phyloP scores from a whole-genome alignment of 257 asterid genomes.

The Nicotiana obtusifolia region DNA sequence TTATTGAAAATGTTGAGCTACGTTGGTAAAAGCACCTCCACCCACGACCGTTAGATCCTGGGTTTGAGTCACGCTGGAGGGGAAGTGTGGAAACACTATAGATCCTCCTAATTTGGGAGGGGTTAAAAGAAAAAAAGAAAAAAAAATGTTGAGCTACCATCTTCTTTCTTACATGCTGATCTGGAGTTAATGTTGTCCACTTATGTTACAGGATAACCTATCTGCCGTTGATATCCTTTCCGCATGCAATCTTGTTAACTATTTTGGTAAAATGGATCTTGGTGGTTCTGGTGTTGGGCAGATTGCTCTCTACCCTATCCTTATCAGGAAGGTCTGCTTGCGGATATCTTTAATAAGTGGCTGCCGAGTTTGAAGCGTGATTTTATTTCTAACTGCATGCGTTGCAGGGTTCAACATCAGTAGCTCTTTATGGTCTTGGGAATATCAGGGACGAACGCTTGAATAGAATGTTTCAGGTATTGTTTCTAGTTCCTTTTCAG shows the following conservation, averaged over 20 bases:
- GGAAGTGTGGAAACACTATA: too few species aligned
- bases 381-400: conserved; percentile 2
- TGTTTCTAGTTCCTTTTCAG: not conserved
- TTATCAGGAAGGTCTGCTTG: conserved; percentile 65
- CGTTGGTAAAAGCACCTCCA: too few species aligned
- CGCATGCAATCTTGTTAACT: conserved; percentile 95
- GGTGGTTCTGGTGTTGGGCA: conserved; percentile 99
- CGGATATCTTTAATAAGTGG: conserved; percentile 12
- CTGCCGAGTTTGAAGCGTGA: conserved; percentile 3
- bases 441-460: conserved; percentile 97
- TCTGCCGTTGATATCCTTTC: conserved; percentile 98
- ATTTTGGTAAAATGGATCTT: conserved; percentile 92
- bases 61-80: too few species aligned
- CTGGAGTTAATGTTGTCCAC: conserved; percentile 21
- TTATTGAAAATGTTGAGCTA: not conserved
- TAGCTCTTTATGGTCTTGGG: conserved; percentile 97
- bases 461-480: conserved; percentile 97
- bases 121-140: too few species aligned
- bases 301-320: conserved; percentile 85
- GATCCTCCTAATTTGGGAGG: too few species aligned
- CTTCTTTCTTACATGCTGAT: conserved; percentile 13
- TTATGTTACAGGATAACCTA: conserved; percentile 83
- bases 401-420: conserved; percentile 85
- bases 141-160: not conserved
- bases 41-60: too few species aligned